Percentiles rank a stretch among this genome's conserved stretches.
phyloP scores from a whole-genome alignment of 805 yeast species.

The Groenewaldozyma salmanticensis region DNA sequence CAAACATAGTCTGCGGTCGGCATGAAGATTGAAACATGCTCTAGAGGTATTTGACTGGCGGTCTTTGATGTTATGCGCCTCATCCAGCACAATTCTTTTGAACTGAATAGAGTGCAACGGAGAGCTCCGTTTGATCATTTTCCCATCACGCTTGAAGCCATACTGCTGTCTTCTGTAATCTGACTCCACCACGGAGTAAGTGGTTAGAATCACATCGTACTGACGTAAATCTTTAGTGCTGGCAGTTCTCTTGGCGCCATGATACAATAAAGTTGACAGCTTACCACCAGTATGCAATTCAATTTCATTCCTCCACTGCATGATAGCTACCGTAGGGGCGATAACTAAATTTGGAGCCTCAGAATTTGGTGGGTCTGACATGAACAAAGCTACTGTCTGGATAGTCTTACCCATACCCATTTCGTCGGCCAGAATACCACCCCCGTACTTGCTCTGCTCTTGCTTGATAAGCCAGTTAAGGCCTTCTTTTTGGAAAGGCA shows the following conservation, averaged over 20 bases:
- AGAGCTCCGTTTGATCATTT: constrained; percentile 69
- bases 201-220: constrained; percentile 78
- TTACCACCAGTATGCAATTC: constrained; percentile 68
- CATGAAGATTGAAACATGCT: constrained; percentile 68
- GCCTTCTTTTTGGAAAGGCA: constrained; percentile 94
- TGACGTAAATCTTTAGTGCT: constrained; percentile 44
- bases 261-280: constrained; percentile 62
- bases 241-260: constrained; percentile 72
- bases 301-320: constrained; percentile 97
- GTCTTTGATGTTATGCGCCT: constrained; percentile 96
- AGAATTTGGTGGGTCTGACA: constrained; percentile 44
- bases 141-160: constrained; percentile 71
- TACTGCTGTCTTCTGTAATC: constrained; percentile 70
- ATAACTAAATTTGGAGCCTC: constrained; percentile 72
- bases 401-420: constrained; percentile 99
- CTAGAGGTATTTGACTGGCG: constrained; percentile 87
- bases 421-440: constrained; percentile 95
- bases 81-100: constrained; percentile 84
- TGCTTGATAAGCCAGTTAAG: constrained; percentile 79
- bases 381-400: constrained; percentile 82
- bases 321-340: constrained; percentile 96
- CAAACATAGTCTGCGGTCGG: constrained; percentile 79
- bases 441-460: constrained; percentile 63
- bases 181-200: constrained; percentile 87
- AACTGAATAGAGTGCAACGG: constrained; percentile 65